These are phyloP conservation scores for Penicillium brasilianum DNA, from an alignment of 2,329 filamentous ascomycete species.

Conservation along the genomic window DNA sequence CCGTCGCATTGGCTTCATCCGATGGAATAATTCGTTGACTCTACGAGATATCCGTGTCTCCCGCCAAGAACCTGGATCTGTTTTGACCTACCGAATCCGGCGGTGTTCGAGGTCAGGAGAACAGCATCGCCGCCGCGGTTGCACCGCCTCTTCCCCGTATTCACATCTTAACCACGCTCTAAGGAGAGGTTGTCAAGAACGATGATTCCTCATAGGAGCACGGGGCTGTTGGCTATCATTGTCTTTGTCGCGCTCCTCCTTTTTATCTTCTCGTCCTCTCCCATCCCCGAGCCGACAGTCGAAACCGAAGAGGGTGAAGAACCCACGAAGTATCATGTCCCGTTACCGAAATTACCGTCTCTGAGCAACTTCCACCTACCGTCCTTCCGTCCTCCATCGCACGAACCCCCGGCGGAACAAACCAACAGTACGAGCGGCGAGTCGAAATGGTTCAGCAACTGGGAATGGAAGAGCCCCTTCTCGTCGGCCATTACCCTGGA, in stretches of 20 bases:
- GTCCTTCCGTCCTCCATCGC: conserved; percentile 72
- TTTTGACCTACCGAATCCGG: conserved; percentile 20
- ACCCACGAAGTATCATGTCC: conserved; percentile 38
- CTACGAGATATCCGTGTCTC: not conserved
- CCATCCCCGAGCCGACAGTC: conserved; percentile 34
- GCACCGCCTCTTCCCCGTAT: not conserved
- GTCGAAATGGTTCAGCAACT: conserved; percentile 84
- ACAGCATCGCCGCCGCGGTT: conserved; percentile 12
- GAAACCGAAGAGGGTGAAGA: conserved; percentile 31
- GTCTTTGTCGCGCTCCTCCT: conserved; percentile 51
- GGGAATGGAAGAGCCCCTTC: conserved; percentile 90
- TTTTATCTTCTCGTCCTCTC: conserved; percentile 52
- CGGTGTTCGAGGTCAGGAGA: conserved; percentile 19
- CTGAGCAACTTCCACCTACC: conserved; percentile 62
- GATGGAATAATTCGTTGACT: conserved; percentile 12
- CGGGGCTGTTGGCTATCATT: conserved; percentile 49
- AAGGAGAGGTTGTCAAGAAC: conserved; percentile 22
- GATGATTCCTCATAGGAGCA: conserved; percentile 49
- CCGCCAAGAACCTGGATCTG: conserved; percentile 14
- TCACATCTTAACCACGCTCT: not conserved
- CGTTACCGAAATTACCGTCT: conserved; percentile 48
- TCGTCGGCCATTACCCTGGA: conserved; percentile 80
- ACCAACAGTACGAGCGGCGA: conserved; percentile 79
- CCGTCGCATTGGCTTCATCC: not conserved
- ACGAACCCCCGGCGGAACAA: conserved; percentile 73